Evolutionary conservation across 1,284 basidiomycete genomes (phyloP).

Genomic region (Stereum hirsutum): DNA sequence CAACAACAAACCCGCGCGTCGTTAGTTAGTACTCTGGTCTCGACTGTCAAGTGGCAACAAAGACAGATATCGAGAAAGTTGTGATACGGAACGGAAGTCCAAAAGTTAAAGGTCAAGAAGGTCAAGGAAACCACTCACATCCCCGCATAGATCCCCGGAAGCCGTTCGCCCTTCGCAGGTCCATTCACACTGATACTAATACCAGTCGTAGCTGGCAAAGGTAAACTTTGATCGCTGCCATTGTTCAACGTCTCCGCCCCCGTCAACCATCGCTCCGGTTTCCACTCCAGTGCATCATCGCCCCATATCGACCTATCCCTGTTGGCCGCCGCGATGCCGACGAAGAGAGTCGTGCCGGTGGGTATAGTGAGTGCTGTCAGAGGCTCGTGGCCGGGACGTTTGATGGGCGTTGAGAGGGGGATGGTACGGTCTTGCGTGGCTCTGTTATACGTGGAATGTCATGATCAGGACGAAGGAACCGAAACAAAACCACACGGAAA

Average conservation of each 20-base stretch:
- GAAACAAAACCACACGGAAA: background rate
- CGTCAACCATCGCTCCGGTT: conserved; percentile 15
- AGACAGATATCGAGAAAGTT: background rate
- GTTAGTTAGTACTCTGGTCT: background rate
- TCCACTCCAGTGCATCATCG: conserved; percentile 11
- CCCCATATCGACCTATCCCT: conserved; percentile 10
- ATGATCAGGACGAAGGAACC: background rate
- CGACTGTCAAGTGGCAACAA: background rate
- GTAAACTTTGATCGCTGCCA: too few relatives aligned
- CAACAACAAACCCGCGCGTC: background rate
- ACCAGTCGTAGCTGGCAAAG: too few relatives aligned
- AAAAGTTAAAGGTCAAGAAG: background rate
- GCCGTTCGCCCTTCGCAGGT: conserved; percentile 3
- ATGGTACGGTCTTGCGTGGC: background rate
- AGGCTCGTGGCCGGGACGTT: conserved; percentile 6
- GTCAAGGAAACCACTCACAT: conserved; percentile 10
- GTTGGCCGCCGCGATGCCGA: conserved; percentile 13
- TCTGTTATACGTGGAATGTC: too few relatives aligned
- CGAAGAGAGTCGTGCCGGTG: conserved; percentile 12
- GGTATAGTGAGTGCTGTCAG: conserved; percentile 9
- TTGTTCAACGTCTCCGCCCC: background rate
- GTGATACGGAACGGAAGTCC: background rate
- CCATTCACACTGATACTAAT: too few relatives aligned
- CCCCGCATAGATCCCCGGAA: conserved; percentile 14
- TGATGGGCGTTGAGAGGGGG: conserved; percentile 12